Evolutionary conservation across 345 rosid genomes (phyloP), one percentile per base, ranked within the genome.

Genomic region (Fremontodendron californicum): DNA sequence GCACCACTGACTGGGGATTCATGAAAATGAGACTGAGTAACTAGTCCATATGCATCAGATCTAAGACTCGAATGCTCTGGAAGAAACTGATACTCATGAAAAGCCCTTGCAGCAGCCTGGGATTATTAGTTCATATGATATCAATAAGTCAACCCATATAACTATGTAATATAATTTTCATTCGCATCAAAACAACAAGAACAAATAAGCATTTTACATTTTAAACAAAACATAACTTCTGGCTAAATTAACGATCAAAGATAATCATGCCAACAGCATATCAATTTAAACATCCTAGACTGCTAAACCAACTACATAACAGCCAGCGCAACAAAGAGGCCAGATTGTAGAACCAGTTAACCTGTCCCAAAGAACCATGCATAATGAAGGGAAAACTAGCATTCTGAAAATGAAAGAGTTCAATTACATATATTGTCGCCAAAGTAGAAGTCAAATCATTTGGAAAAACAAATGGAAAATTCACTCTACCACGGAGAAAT

Each of bases 21-120:
- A 65, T 76, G 89, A 78, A 83, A 84, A 84, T 87, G 89, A 77
- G 89, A 85, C 73, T 87, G 91, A 40, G 84, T 52, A 80, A 71
- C 79, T 69, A 85, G 85, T 55, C 90, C 92, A 82, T 80, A 83
- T 39, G 82, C 40, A 71, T 88, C 89, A 80, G 90, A 84, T 80
- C 90, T 86, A 76, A 71, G 65, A 74, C 69, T 73, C 25, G 95
- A 82, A 58, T 85, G 91, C 25, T 96, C 96, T 69, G 85, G 90
- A 61, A 90, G 78, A 85, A 88, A 84, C 73, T 86, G 94, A 78
- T 93, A 87, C 71, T 89, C 95, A 73, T 88, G 91, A 78, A 84
- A 79, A 79, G 85, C 85, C 82, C 89, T 87, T 49, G 70, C 62
- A 77, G 84, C 82, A 79, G 88, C 89, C 91, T 90, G 88, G 37